Base-by-base conservation (phyloP, 2,329 filamentous ascomycete species). In the Penicillium concentricum region DNA sequence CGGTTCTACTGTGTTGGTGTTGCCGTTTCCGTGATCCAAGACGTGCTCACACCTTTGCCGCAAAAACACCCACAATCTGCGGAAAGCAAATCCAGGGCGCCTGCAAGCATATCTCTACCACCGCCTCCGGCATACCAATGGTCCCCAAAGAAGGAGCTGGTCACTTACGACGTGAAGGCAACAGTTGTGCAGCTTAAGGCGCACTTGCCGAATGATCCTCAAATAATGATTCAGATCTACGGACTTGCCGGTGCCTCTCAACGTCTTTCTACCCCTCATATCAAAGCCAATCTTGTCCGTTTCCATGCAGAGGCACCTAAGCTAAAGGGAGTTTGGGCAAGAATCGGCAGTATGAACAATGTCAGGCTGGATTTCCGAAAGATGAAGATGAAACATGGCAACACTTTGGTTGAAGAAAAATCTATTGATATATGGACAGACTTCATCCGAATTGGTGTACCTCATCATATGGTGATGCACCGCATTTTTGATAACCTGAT, bases 401-500 rank as follows among this genome's bases (percentile, higher is more conserved):
- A 84, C 1, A 82, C 75, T 2, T 74, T 86, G 43, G 79, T 86
- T 1, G 86, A 92, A 28, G 91, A 96, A 59, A 91, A 86, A 62
- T 89, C 92, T 50, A 85, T 97, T 54, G 94, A 99, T 71, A 74
- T 97, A 9, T 86, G 85, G 39, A 85, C 89, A 0, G 94, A 97
- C 64, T 92, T 92, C 10, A 89, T 97, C 59, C 87, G 94, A 13
- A 72, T 97, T 43, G 91, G 88, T 6, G 87, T 99, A 12, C 94
- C 95, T 2, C 92, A 97, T 74, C 92, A 96, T 66, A 84, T 99
- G 65, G 86, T 95, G 24, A 83, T 97, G 68, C 89, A 94, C 74
- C 88, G 88, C 59, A 88, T 99, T 59, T 89, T 93, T n/a, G 94
- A 99, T 76, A 99, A 97, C 67, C 79, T 95, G 50, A 85, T 90